phyloP scores from a whole-genome alignment of 2,329 filamentous ascomycete genomes.

The Leptographium galeiforme region DNA sequence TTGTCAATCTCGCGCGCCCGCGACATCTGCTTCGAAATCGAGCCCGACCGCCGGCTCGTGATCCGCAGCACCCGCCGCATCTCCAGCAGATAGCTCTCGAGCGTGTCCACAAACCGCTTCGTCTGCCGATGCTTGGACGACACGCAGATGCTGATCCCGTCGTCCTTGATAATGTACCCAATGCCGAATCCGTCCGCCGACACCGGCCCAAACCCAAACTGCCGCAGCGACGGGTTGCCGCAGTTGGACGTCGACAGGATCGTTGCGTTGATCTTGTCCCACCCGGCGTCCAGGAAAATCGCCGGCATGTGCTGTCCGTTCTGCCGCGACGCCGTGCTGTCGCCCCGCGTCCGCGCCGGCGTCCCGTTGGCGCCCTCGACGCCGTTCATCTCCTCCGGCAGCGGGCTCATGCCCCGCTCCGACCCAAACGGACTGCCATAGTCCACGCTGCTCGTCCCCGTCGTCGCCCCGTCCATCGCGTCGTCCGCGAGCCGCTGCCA shows the following conservation, averaged over 20 bases:
- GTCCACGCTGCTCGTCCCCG: slow-evolving; percentile 22
- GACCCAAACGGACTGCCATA: slow-evolving; percentile 4
- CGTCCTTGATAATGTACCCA: slow-evolving; percentile 97
- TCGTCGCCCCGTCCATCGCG: slow-evolving; percentile 34
- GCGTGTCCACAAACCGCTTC: slow-evolving; percentile 71
- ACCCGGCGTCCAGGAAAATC: slow-evolving; percentile 77
- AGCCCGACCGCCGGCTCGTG: slow-evolving; percentile 34
- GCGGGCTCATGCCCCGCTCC: slow-evolving; percentile 51
- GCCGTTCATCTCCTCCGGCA: background rate
- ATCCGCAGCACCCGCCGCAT: slow-evolving; percentile 72
- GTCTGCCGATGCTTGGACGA: slow-evolving; percentile 92
- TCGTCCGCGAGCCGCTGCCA: slow-evolving; percentile 86
- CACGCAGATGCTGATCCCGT: slow-evolving; percentile 79
- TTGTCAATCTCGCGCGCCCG: slow-evolving; percentile 41
- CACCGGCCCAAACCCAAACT: slow-evolving; percentile 94
- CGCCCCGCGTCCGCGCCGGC: slow-evolving; percentile 6
- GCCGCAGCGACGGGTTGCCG: slow-evolving; percentile 83
- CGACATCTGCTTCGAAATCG: slow-evolving; percentile 25
- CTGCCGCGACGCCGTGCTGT: slow-evolving; percentile 12
- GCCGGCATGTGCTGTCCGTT: slow-evolving; percentile 41
- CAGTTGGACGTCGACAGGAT: slow-evolving; percentile 97
- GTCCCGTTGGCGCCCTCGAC: background rate
- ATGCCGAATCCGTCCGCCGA: slow-evolving; percentile 93
- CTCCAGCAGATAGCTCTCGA: slow-evolving; percentile 84
- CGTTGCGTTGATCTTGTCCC: slow-evolving; percentile 91